These are phyloP conservation scores for Picea mariana DNA, from an alignment of 83 land plant genomes.

Conservation along the genomic window DNA sequence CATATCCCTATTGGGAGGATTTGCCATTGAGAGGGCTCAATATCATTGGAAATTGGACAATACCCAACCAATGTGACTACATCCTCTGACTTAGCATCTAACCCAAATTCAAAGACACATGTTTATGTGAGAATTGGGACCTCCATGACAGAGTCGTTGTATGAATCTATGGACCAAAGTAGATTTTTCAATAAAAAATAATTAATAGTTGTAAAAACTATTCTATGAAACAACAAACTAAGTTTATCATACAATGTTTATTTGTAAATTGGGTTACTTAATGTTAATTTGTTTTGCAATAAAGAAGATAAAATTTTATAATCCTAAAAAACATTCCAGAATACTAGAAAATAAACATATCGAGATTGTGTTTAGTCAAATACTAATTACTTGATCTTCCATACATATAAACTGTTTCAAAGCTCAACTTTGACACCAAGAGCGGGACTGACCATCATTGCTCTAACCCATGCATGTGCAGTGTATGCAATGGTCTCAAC, in stretches of 20 bases:
- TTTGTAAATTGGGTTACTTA: no score
- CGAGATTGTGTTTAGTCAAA: neutral
- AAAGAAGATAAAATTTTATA: no score
- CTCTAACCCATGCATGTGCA: constrained; percentile 68
- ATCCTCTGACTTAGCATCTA: constrained; percentile 54
- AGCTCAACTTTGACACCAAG: neutral
- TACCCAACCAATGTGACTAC: constrained; percentile 73
- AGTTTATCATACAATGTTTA: no score
- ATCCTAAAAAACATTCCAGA: no score
- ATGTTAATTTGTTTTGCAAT: no score
- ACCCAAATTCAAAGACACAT: constrained; percentile 87
- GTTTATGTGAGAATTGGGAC: constrained; percentile 49
- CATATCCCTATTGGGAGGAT: no score
- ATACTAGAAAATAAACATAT: no score
- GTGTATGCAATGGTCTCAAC: constrained; percentile 67
- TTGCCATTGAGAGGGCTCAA: no score
- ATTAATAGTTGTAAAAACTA: no score
- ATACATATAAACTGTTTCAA: neutral
- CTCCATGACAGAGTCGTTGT: constrained; percentile 36
- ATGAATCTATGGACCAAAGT: neutral
- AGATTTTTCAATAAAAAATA: no score
- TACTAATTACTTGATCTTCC: neutral
- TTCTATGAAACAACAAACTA: no score
- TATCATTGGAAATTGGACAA: constrained; percentile 85
- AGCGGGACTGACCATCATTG: constrained; percentile 63